Evolutionary conservation across 2,329 filamentous ascomycete genomes (phyloP), one percentile per base, ranked within the genome.

Genomic region (Periconia sp.): DNA sequence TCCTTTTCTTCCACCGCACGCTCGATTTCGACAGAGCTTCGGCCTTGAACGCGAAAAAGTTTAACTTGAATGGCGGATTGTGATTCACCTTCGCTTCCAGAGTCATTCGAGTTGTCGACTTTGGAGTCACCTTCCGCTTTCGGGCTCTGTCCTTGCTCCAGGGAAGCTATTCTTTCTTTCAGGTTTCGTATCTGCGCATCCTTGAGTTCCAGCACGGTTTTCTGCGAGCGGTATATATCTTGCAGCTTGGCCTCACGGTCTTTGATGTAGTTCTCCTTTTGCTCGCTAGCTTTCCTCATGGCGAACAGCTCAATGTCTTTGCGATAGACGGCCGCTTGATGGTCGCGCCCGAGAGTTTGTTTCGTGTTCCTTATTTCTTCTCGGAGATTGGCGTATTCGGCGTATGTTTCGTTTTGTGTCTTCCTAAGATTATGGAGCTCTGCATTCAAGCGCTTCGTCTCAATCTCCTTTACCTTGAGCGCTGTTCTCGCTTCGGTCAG

Each of bases 281-380:
- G 69, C 41, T 72, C 69, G 52, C 66, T 71, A 17, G 61, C 64
- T 52, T 73, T 73, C 2, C 70, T 66, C 10, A 72, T 59, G 6
- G 70, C 70, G 56, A 73, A 73, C 15, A 73, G 55, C 47, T 73
- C 70, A 44, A 73, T 73, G 45, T 73, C 70, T 45, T 72, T 73
- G 18, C 70, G 62, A 45, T 73, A 73, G 47, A 71, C 53, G 41
- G 66, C 54, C 13, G 68, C 59, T 55, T 73, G 70, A 18, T 73
- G 70, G 23, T 71, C 64, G 2, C 65, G 64, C 20, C 59, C 67
- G 23, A 71, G 53, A 8, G 55, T 63, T 20, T 69, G 63, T 43
- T 68, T 73, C 52, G 67, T 60, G 3, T 58, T 62, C 46, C 66
- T 71, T 52, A 70, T 58, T 35, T 72, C 67, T 45, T 71, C 62